These are phyloP conservation scores for Citropsis articulata DNA, from an alignment of 345 rosid species.

Conservation along the genomic window DNA sequence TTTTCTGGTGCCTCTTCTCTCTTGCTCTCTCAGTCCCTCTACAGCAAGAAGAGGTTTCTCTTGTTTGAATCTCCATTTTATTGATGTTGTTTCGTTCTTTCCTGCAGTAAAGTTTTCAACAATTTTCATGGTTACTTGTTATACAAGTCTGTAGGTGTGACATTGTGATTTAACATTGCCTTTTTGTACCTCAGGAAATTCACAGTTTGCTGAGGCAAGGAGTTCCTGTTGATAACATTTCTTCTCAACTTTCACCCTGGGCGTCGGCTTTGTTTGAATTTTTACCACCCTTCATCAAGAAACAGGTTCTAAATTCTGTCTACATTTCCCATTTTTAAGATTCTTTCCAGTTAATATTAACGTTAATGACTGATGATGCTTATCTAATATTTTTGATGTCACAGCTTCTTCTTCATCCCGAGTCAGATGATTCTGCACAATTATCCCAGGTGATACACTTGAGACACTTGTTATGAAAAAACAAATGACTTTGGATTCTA, in stretches of 20 bases:
- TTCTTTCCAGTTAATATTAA: background rate
- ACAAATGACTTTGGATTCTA: constrained; percentile 8
- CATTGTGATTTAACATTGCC: constrained; percentile 9
- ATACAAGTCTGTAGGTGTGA: background rate
- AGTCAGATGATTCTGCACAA: constrained; percentile 99
- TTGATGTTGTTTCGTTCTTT: background rate
- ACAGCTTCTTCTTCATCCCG: constrained; percentile 90
- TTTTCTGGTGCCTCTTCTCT: constrained; percentile 6
- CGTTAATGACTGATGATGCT: background rate
- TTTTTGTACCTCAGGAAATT: constrained; percentile 64
- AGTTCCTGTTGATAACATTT: constrained; percentile 62
- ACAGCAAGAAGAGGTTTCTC: background rate
- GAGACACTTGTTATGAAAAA: constrained; percentile 1
- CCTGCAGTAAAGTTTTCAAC: background rate
- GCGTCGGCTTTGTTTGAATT: constrained; percentile 91
- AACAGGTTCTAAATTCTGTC: constrained; percentile 54
- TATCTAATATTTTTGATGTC: constrained; percentile 28
- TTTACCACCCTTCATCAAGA: constrained; percentile 85
- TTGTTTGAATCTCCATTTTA: background rate
- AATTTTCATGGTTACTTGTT: background rate
- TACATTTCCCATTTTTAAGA: background rate
- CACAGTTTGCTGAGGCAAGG: constrained; percentile 71
- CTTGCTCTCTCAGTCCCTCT: background rate
- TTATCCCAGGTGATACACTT: constrained; percentile 76
- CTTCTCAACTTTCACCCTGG: constrained; percentile 96